Evolutionary conservation across 23 red algal species (phyloP).

Genomic region (Gracilaria vermiculophylla): DNA sequence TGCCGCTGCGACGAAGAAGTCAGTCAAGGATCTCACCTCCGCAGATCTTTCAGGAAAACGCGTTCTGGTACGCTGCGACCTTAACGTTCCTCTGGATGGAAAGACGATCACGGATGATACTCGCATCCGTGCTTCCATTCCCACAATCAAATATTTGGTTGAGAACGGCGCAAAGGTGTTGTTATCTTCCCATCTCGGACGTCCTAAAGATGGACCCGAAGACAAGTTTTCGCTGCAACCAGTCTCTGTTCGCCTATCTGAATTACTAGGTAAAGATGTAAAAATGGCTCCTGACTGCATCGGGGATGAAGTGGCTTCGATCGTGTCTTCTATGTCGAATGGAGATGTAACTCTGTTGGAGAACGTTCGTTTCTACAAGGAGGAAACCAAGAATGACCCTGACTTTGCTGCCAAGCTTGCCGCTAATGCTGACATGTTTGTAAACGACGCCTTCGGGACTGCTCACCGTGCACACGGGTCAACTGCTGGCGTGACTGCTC

Average conservation of each 20-base stretch:
- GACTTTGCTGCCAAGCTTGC: conserved; percentile 87
- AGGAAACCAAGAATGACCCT: conserved; percentile 93
- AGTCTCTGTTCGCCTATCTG: conserved; percentile 74
- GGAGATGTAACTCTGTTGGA: conserved; percentile 92
- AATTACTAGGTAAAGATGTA: conserved; percentile 90
- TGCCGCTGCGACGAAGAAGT: conserved; percentile 79
- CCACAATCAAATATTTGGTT: conserved; percentile 91
- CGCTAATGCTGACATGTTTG: conserved; percentile 91
- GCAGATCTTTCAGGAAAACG: conserved; percentile 89
- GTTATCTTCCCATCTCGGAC: conserved; percentile 93
- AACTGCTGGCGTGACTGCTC: conserved; percentile 89
- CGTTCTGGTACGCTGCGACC: conserved; percentile 93
- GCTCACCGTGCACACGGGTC: conserved; percentile 98
- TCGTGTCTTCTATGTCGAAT: conserved; percentile 72
- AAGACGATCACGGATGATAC: conserved; percentile 99
- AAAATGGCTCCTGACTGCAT: conserved; percentile 97
- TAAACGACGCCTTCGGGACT: conserved; percentile 99
- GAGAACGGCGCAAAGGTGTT: conserved; percentile 95
- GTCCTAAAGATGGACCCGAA: conserved; percentile 98
- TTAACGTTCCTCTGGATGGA: conserved; percentile 98
- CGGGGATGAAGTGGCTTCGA: conserved; percentile 70
- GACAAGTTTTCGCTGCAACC: conserved; percentile 96
- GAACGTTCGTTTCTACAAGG: conserved; percentile 99
- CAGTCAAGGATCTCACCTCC: conserved; percentile 79
- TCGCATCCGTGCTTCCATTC: conserved; percentile 91